These are phyloP conservation scores for Fonsecaea pugnacius DNA, from an alignment of 2,329 filamentous ascomycete genomes.

Conservation along the genomic window DNA sequence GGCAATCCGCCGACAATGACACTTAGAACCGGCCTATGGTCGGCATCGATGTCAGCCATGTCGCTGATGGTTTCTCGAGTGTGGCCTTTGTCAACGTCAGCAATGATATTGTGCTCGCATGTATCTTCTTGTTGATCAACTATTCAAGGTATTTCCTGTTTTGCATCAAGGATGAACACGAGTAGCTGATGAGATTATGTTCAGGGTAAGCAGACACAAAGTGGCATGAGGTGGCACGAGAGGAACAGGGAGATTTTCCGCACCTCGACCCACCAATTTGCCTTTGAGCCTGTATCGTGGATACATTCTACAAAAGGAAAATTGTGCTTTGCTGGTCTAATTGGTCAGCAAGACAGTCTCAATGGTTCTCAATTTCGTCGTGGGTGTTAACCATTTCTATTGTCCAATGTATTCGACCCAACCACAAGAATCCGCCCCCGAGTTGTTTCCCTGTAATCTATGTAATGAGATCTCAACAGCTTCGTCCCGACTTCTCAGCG, in stretches of 20 bases:
- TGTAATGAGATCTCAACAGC: not conserved
- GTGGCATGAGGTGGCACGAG: not conserved
- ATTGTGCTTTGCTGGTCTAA: not conserved
- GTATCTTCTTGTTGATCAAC: not conserved
- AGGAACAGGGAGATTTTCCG: not conserved
- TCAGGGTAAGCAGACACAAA: not conserved
- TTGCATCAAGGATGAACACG: not conserved
- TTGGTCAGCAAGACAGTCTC: not conserved
- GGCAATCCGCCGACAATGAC: conserved; percentile 16
- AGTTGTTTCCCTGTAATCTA: too few relatives aligned
- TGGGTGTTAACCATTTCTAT: not conserved
- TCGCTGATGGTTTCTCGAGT: not conserved
- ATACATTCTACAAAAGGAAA: not conserved
- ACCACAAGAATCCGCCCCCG: not conserved
- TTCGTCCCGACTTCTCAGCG: not conserved
- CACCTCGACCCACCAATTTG: not conserved
- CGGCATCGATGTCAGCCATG: not conserved
- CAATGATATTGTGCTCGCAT: not conserved
- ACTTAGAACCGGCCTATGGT: not conserved
- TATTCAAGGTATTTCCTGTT: not conserved
- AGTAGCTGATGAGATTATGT: not conserved
- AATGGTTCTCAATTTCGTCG: not conserved
- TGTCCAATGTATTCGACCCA: not conserved
- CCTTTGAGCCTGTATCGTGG: not conserved
- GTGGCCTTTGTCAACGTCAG: not conserved